A percentile compares a stretch with the other conserved stretches of the same genome.
These are phyloP conservation scores for Podospora fimiseda DNA, from an alignment of 495 filamentous ascomycete genomes.

Conservation along the genomic window DNA sequence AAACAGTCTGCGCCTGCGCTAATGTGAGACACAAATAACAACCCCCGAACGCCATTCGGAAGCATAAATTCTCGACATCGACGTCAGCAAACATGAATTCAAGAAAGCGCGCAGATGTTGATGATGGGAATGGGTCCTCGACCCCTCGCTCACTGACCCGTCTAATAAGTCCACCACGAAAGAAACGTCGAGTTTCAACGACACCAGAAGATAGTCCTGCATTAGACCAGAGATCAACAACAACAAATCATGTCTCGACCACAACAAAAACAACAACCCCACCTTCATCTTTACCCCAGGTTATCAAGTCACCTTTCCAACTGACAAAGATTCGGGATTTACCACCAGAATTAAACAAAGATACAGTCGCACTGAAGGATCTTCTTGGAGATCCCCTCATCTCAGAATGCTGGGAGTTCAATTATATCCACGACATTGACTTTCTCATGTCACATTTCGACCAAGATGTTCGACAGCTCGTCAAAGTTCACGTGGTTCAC, in stretches of 20 bases:
- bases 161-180: conserved; percentile 37
- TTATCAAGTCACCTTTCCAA: conserved; percentile 59
- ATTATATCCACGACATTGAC: conserved; percentile 76
- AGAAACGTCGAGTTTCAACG: conserved; percentile 22
- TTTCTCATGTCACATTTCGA: conserved; percentile 63
- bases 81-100: conserved; percentile 14
- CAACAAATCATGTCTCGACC: neutral
- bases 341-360: conserved; percentile 53
- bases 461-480: conserved; percentile 54
- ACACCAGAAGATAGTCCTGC: neutral
- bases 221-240: neutral
- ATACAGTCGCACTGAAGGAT: conserved; percentile 60
- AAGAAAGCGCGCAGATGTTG: conserved; percentile 2
- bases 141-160: conserved; percentile 27
- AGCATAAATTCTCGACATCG: too few species aligned
- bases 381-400: conserved; percentile 80
- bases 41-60: too few species aligned
- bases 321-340: conserved; percentile 68
- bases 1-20: too few species aligned
- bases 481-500: conserved; percentile 73
- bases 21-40: too few species aligned
- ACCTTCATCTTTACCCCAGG: neutral
- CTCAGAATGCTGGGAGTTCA: conserved; percentile 83
- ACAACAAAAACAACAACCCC: neutral
- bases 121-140: neutral